Evolutionary conservation across 2,329 filamentous ascomycete genomes (phyloP), one percentile per base, ranked within the genome.

Genomic region (Blumeria hordei): DNA sequence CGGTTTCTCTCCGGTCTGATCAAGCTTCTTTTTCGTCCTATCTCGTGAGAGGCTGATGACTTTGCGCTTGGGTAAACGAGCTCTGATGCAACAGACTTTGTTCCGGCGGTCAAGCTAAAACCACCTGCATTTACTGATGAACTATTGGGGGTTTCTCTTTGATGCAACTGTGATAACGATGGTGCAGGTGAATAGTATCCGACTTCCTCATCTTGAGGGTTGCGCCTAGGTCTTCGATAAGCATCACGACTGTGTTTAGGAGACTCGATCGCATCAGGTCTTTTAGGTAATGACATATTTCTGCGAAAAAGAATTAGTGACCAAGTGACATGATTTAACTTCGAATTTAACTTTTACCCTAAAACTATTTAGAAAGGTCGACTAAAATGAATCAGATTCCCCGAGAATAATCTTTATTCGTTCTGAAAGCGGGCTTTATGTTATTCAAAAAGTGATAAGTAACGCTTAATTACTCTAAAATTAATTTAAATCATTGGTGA

Each of bases 1-100:
- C 84, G 79, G 63, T 83, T 83, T 60, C 92, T 79, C 69, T 98
- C 92, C 0, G 92, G 92, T 58, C 85, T 77, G 64, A 98, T 81
- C 59, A 98, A 72, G 67, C 86, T 95, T 66, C 84, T 80, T 69
- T 96, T 96, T 62, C 88, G 80, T 58, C 70, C 65, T 57, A 77
- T 67, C 41, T 68, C 64, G 54, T 69, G 63, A 58, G 59, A 54
- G 12, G 58, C 55, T n/a, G 58, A 56, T 21, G 59, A 55, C 37
- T 55, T 59, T 55, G 62, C 55, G 10, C 65, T 61, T n/a, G 67
- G 57, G 57, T 57, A 53, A 63, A 81, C 78, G 70, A 71, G 71
- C 65, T 74, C 72, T 57, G 68, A 68, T 67, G 76, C 75, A 2
- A 60, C 60, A 11, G 61, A 58, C 3, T 64, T 49, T 67, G 74